Evolutionary conservation across 306 rosid species (phyloP).

Genomic region (Sesbania bispinosa): DNA sequence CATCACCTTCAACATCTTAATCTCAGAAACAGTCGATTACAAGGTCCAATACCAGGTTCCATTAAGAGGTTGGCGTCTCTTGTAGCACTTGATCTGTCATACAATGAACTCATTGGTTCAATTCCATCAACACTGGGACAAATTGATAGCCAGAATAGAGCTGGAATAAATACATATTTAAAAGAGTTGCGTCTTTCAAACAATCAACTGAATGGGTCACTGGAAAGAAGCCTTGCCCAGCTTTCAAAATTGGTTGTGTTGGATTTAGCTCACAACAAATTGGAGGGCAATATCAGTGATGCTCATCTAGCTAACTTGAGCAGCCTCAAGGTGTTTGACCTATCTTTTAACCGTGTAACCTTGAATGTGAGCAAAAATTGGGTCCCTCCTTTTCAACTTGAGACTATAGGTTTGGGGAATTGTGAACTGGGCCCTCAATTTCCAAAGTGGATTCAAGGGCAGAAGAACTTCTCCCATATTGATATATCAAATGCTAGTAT

Average conservation of each 20-base stretch:
- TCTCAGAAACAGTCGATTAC: neutral
- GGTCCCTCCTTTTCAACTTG: conserved; percentile 21
- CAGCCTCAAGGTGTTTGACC: neutral
- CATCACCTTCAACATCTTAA: conserved; percentile 5
- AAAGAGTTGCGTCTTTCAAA: neutral
- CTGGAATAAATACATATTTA: neutral
- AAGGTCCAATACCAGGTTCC: conserved; percentile 9
- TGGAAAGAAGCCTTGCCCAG: neutral
- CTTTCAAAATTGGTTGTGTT: neutral
- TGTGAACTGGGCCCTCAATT: conserved; percentile 2
- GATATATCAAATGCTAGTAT: neutral
- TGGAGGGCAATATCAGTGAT: neutral
- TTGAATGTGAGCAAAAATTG: conserved; percentile 18
- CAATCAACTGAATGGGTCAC: neutral
- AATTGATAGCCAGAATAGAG: neutral
- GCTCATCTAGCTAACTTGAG: neutral
- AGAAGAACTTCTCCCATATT: neutral
- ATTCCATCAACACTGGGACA: conserved; percentile 14
- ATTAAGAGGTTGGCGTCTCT: neutral
- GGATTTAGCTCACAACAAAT: neutral
- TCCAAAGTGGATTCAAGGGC: conserved; percentile 24
- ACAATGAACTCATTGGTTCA: neutral
- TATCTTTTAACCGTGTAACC: neutral
- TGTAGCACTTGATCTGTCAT: conserved; percentile 1
- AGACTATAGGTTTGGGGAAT: neutral